Evolutionary conservation across 2,329 filamentous ascomycete species (phyloP).

Genomic region (Microcyclosporella mali): DNA sequence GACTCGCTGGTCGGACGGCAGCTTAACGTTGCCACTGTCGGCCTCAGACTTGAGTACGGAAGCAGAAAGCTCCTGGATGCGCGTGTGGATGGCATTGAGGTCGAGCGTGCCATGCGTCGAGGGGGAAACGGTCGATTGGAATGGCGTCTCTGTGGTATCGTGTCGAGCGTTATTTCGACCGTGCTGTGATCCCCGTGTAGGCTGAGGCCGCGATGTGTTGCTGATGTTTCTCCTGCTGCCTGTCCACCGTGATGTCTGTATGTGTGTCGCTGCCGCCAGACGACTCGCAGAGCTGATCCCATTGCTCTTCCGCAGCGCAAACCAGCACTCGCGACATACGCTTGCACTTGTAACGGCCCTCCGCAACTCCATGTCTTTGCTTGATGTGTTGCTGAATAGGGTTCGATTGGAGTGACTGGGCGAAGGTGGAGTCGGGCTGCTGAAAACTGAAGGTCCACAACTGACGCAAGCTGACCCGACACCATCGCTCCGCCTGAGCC

Average conservation of each 20-base stretch:
- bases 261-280: not conserved
- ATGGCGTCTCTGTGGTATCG: too few species aligned
- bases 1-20: slow-evolving; percentile 27
- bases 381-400: not conserved
- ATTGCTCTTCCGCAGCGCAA: slow-evolving; percentile 6
- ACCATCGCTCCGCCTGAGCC: too few species aligned
- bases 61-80: slow-evolving; percentile 24
- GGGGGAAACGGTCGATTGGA: too few species aligned
- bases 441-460: too few species aligned
- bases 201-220: too few species aligned
- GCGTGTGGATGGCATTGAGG: slow-evolving; percentile 19
- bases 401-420: too few species aligned
- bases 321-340: slow-evolving; percentile 16
- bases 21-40: slow-evolving; percentile 12
- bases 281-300: not conserved
- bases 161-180: too few species aligned
- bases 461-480: too few species aligned
- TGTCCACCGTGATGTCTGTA: too few species aligned
- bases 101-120: slow-evolving; percentile 4
- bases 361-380: slow-evolving; percentile 16
- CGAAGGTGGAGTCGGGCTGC: too few species aligned
- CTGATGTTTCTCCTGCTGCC: too few species aligned
- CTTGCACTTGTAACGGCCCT: not conserved
- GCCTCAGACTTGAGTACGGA: slow-evolving; percentile 21
- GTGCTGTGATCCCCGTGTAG: too few species aligned